Evolutionary conservation across 208 protist genomes (phyloP).

Genomic region (Herpetomonas muscarum): DNA sequence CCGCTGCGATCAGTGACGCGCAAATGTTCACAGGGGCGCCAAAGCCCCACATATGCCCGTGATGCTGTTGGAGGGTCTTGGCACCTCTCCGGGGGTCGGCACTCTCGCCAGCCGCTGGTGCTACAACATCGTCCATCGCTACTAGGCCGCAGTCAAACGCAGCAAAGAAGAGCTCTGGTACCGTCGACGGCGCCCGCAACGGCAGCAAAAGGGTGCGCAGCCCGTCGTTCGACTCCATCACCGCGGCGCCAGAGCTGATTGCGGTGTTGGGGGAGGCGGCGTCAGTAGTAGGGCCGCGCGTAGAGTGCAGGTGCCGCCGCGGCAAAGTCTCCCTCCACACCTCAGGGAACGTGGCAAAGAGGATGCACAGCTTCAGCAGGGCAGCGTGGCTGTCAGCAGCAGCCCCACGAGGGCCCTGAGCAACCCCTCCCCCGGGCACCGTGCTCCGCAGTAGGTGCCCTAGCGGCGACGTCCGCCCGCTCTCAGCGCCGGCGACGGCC

Average conservation of each 20-base stretch:
- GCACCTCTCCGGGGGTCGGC: too few species aligned
- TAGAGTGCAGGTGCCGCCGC: too few species aligned
- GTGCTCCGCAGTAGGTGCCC: too few species aligned
- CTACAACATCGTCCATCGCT: not conserved
- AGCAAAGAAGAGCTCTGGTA: not conserved
- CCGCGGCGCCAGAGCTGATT: not conserved
- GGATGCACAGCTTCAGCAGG: not conserved
- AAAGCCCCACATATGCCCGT: not conserved
- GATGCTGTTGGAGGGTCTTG: not conserved
- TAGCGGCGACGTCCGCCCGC: too few species aligned
- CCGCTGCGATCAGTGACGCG: conserved; percentile 1
- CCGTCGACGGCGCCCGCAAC: not conserved
- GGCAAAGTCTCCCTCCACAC: not conserved
- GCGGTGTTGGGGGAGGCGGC: too few species aligned
- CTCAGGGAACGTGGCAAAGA: conserved; percentile 3
- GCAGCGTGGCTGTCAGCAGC: not conserved
- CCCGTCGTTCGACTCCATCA: not conserved
- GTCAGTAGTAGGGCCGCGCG: too few species aligned
- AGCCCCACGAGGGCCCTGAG: too few species aligned
- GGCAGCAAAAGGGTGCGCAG: not conserved
- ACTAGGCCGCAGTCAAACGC: not conserved
- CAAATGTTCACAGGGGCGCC: not conserved
- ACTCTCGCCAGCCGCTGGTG: not conserved
- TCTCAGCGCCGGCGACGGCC: too few species aligned
- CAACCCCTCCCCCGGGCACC: too few species aligned